Percentiles rank a stretch among this genome's conserved stretches.
Conservation (phyloP, 805 yeast genomes). For the Hanseniaspora valbyensis region DNA sequence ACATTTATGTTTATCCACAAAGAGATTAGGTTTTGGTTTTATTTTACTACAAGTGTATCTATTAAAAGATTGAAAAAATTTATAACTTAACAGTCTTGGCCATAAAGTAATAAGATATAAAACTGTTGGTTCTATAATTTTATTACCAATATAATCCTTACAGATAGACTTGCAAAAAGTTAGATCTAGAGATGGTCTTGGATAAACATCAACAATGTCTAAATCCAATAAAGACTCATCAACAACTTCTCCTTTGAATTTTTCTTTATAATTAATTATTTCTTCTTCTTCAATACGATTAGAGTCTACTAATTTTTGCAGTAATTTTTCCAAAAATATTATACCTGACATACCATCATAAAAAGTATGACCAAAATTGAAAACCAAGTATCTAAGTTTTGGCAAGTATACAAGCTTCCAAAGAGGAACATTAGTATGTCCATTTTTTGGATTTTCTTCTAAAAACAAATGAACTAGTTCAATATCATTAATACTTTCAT, state of each 20-base stretch:
- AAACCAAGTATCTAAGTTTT: conserved; percentile 7
- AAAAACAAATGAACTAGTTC: not conserved
- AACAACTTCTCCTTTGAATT: not conserved
- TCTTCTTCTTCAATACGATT: not conserved
- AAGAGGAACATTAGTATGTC: not conserved
- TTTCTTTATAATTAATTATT: not conserved
- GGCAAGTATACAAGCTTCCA: conserved; percentile 12
- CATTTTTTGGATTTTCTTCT: not conserved
- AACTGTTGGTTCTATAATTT: not conserved
- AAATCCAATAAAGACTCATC: not conserved
- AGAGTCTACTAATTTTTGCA: not conserved
- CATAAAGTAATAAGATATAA: not conserved
- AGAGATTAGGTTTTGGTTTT: not conserved
- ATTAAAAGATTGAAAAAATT: not conserved
- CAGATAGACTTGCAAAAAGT: not conserved
- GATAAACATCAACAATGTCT: conserved; percentile 5
- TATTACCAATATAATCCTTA: not conserved
- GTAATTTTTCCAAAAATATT: not conserved
- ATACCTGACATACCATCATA: conserved; percentile 14
- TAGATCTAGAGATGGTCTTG: not conserved
- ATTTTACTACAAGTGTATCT: not conserved
- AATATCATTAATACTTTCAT: not conserved
- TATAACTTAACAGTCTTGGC: not conserved
- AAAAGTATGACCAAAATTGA: conserved; percentile 14
- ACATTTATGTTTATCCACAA: not conserved